Evolutionary conservation across 164 flowering plant genomes (phyloP).

Genomic region (Annona squamosa): DNA sequence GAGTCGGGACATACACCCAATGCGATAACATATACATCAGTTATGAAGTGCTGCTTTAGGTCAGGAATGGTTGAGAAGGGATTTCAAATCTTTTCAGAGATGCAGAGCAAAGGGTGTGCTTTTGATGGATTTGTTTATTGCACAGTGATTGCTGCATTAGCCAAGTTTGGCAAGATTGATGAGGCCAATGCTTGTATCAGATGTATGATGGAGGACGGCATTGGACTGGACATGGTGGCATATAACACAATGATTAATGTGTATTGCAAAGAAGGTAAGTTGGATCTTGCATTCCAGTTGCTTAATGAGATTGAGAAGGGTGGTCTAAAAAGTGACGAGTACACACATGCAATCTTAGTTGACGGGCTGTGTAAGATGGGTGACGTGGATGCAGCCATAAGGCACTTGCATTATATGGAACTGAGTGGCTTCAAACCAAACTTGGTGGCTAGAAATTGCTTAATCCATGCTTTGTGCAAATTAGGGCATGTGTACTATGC

Average conservation of each 20-base stretch:
- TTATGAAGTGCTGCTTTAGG: conserved; percentile 63
- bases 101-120: conserved; percentile 60
- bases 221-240: conserved; percentile 51
- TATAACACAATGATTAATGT: conserved; percentile 62
- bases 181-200: conserved; percentile 51
- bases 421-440: conserved; percentile 36
- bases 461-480: conserved; percentile 60
- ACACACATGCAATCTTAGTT: conserved; percentile 68
- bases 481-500: conserved; percentile 55
- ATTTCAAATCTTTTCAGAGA: conserved; percentile 47
- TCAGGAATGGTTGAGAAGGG: conserved; percentile 41
- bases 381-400: conserved; percentile 40
- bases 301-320: conserved; percentile 48
- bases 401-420: conserved; percentile 37
- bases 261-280: conserved; percentile 51
- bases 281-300: conserved; percentile 46
- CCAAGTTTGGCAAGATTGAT: conserved; percentile 38
- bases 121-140: conserved; percentile 73
- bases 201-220: conserved; percentile 44
- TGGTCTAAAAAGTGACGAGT: conserved; percentile 50
- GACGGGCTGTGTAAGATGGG: conserved; percentile 66
- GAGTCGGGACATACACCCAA: conserved; percentile 48
- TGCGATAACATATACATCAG: conserved; percentile 69
- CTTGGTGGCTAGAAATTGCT: conserved; percentile 60
- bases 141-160: conserved; percentile 51